Evolutionary conservation across 2,329 filamentous ascomycete species (phyloP), one percentile per base, ranked within the genome.

Genomic region (Amphichorda felina): DNA sequence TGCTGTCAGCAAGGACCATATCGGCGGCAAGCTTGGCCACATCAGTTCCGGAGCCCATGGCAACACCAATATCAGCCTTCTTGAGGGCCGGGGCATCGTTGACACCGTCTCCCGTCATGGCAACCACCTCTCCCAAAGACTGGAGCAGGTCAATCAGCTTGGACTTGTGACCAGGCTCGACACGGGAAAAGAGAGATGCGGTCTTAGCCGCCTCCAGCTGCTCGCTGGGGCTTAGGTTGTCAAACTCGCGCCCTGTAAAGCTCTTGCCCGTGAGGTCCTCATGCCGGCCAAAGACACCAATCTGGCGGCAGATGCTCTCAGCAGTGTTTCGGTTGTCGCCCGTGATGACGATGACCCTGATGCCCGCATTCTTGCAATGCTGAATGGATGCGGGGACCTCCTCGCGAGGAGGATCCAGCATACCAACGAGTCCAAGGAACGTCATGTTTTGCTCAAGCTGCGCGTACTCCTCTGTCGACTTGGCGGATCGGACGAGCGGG

Each of bases 91-190:
- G 91, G 4, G 91, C 91, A 59, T 98, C 91, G 53, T 98, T 98
- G 59, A 98, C 91, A 60, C 91, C 91, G 53, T 98, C 91, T 51
- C 91, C 91, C 46, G 91, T 98, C 91, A 98, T 98, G 46, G 91
- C 91, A 43, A 98, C 93, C 30, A 98, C 91, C 56, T 98, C 86
- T 41, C 85, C 85, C 34, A 84, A 70, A 39, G 84, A 86, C 58
- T 98, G 93, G 31, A 98, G 81, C 30, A 98, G 79, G 56, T 98
- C 91, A 33, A 98, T 89, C 31, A 98, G 76, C 61, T 86, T 91
- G n/a, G 84, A 93, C 72, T 98, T 98, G 72, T 98, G 91, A 34
- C 72, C 77, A 35, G 91, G 91, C 59, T 98, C 91, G 17, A 94
- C 93, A 43, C 91, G 83, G 25, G 91, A 98, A 67, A 98, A 98